phyloP scores from a whole-genome alignment of 495 filamentous ascomycete species.

The Chaetomium tenue region DNA sequence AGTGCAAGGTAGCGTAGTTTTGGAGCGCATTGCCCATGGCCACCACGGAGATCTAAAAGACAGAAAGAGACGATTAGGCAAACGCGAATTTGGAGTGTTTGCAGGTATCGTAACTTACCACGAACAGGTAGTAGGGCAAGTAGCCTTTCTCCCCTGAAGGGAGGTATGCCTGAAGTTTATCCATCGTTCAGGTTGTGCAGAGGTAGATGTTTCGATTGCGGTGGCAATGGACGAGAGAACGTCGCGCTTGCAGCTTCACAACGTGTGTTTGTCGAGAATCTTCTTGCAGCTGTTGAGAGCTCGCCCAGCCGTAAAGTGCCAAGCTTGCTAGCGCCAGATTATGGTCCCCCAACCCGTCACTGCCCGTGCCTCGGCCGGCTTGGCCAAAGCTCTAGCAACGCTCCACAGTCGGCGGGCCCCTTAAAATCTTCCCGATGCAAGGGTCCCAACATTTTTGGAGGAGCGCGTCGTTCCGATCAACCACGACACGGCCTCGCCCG shows the following conservation, averaged over 20 bases:
- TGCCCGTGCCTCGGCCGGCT: conserved; percentile 1
- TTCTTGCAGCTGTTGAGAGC: background rate
- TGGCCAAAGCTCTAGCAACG: conserved; percentile 5
- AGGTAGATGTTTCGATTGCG: background rate
- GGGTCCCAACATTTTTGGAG: conserved; percentile 11
- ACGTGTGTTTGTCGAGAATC: background rate
- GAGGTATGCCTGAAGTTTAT: conserved; percentile 39
- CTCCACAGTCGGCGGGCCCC: background rate
- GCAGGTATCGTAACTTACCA: conserved; percentile 38
- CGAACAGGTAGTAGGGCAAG: conserved; percentile 49
- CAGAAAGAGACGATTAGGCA: background rate
- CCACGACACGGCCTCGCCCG: background rate
- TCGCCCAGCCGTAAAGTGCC: background rate
- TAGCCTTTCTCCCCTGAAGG: conserved; percentile 46
- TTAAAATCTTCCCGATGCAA: conserved; percentile 8
- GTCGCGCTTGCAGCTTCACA: no score
- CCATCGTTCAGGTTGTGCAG: conserved; percentile 30
- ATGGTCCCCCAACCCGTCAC: conserved; percentile 1
- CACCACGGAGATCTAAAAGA: conserved; percentile 64
- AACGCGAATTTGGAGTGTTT: background rate
- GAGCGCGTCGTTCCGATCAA: background rate
- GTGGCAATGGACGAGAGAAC: no score
- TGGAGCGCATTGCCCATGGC: conserved; percentile 80
- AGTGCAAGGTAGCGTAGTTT: conserved; percentile 68
- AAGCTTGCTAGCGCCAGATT: background rate